These are phyloP conservation scores for Rosa multiflora DNA, from an alignment of 306 rosid species.

Conservation along the genomic window DNA sequence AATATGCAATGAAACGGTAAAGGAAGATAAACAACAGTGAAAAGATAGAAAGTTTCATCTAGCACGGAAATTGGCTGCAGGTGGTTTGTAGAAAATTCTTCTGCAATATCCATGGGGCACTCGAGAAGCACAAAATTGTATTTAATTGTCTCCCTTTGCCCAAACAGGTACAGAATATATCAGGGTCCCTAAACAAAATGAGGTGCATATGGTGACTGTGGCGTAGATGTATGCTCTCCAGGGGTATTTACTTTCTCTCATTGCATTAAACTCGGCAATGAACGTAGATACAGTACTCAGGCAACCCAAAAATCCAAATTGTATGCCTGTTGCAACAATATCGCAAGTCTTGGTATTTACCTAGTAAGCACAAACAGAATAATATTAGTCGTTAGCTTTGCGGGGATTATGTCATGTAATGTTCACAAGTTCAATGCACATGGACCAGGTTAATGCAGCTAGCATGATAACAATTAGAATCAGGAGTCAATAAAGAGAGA, in stretches of 20 bases:
- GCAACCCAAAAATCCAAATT: constrained; percentile 80
- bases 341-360: constrained; percentile 50
- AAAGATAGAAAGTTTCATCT: background rate
- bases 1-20: background rate
- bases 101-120: background rate
- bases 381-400: background rate
- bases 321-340: constrained; percentile 53
- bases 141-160: constrained; percentile 42
- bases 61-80: background rate
- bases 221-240: constrained; percentile 81
- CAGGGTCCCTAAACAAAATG: constrained; percentile 58
- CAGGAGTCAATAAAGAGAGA: background rate
- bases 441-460: background rate
- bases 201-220: constrained; percentile 45
- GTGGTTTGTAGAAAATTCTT: background rate
- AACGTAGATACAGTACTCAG: constrained; percentile 85
- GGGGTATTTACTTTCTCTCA: constrained; percentile 63
- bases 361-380: constrained; percentile 37
- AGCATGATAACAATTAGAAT: background rate
- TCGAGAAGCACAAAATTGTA: background rate
- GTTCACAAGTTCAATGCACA: background rate
- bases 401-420: background rate
- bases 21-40: background rate
- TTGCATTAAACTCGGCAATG: constrained; percentile 74
- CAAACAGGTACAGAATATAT: constrained; percentile 71